Base-by-base conservation (phyloP, 1,139 yeast genomes). In the Candida anutae region DNA sequence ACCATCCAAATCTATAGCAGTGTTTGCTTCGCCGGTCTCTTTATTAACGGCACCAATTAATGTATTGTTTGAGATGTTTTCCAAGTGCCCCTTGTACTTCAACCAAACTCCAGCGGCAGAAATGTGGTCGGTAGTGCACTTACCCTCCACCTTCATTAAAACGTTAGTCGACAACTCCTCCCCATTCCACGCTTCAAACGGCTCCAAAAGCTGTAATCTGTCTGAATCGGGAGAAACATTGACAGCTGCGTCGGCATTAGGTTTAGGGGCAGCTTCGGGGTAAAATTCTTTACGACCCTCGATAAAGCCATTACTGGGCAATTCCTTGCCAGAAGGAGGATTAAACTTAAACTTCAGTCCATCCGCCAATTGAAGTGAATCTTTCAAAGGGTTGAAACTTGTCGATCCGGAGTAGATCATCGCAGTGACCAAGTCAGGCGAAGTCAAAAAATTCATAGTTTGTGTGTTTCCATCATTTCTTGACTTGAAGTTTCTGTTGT, bases 101-200 rank as follows among this genome's bases (percentile, higher is more conserved):
- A 90, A 74, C 98, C 98, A 90, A n/a, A 80, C 93, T 50, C 98
- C 98, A 21, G 98, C 98, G 23, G 97, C 97, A 16, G 96, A 87
- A 44, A 90, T 90, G 52, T 90, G 98, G 58, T 90, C 98, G 23
- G 98, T 90, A 25, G 98, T 90, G 68, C 97, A 88, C 61, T 90
- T 90, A 39, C 98, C 98, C 62, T 85, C 88, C 29, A 88, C 96
- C 62, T 88, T 90, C 48, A 90, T 59, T 35, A 88, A 61, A 2
- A 90, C 84, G 29, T 74, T 74, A 22, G 88, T 73, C 37, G 72
- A 64, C 40, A 88, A 58, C 55, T 90, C 98, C 52, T 83, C 58
- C 33, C 94, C 93, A 35, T 76, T 62, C 87, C 95, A 90, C 16
- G 94, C 73, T 26, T 69, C 58, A 53, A 93, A 90, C 16, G 98